Conservation (phyloP, 1,284 basidiomycete genomes). For the Termitomyces sp. region DNA sequence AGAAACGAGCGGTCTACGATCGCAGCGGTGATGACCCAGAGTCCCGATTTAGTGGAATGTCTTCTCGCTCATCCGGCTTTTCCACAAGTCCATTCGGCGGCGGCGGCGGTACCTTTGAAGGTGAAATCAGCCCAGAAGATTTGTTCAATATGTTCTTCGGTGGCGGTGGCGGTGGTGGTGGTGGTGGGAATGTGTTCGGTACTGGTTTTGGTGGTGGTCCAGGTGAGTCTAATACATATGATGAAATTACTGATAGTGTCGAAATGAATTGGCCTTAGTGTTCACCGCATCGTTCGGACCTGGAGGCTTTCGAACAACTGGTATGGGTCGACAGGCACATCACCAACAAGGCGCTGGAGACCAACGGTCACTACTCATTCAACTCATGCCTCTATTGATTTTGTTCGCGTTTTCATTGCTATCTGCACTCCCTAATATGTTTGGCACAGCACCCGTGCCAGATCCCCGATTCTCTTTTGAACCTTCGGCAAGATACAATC, state of each 20-base stretch:
- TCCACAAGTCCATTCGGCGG: conserved; percentile 45
- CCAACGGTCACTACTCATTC: conserved; percentile 69
- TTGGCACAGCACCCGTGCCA: conserved; percentile 60
- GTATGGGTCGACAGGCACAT: conserved; percentile 37
- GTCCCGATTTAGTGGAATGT: conserved; percentile 66
- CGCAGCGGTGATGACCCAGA: conserved; percentile 84
- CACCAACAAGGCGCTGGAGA: conserved; percentile 34
- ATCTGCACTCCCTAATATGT: conserved; percentile 77
- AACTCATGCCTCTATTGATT: conserved; percentile 84
- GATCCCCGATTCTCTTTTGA: conserved; percentile 82
- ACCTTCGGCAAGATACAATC: conserved; percentile 51
- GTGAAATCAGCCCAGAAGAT: conserved; percentile 92
- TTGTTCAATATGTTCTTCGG: conserved; percentile 99
- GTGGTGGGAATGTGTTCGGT: conserved; percentile 46
- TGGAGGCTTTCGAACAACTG: conserved; percentile 69
- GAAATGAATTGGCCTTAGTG: conserved; percentile 31
- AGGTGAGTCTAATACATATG: conserved; percentile 30
- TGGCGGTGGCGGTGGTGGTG: conserved; percentile 79
- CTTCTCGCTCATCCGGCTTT: conserved; percentile 50
- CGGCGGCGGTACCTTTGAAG: conserved; percentile 56
- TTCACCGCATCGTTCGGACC: conserved; percentile 75
- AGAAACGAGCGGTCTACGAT: conserved; percentile 91
- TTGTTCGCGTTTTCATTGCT: conserved; percentile 83
- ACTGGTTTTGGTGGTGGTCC: conserved; percentile 50
- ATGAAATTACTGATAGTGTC: neutral